Evolutionary conservation across 768 basidiomycete species (phyloP), one percentile per base, ranked within the genome.

Genomic region (Pholiota molesta): DNA sequence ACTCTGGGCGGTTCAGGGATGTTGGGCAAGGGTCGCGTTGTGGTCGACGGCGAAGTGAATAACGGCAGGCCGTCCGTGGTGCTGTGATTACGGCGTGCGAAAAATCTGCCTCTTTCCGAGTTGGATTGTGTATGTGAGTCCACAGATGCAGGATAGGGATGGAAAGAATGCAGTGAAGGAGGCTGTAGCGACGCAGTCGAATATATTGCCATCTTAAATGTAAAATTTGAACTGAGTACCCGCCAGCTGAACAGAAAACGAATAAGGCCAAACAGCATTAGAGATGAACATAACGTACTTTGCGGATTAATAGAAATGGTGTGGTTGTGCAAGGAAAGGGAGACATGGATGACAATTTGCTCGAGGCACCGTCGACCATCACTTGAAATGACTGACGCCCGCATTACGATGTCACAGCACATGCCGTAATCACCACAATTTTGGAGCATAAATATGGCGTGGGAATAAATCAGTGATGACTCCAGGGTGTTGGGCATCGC

Each of bases 1-100:
- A 45, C 56, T 26, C 59, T 14, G 56, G 49, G 47, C 23, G 53
- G 61, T 35, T 62, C 61, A 55, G 64, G 61, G 58, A 62, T 65
- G 54, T 35, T 37, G 33, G 53, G 53, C 31, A 65, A 59, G 61
- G 64, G 61, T 53, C 53, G 58, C 58, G 31, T 31, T 44, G 53
- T 35, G 13, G 56, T 31, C 26, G 56, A 57, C 56, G 56, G 28
- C 39, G 16, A 37, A 39, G 52, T 31, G 21, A 21, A 16, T 28
- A 45, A 40, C n/a, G 51, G 17, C 33, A 16, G 21, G 52, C 39
- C 29, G 51, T 23, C n/a, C n/a, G 33, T 44, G 29, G 40, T 16
- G 40, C 40, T 23, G 26, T 35, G n/a, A 40, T 47, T 37, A 54
- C 45, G 35, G 8, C 33, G 33, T 35, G 42, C 23, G 47, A 23